Conservation (phyloP, 768 basidiomycete species). For the Flagelloscypha sp. region DNA sequence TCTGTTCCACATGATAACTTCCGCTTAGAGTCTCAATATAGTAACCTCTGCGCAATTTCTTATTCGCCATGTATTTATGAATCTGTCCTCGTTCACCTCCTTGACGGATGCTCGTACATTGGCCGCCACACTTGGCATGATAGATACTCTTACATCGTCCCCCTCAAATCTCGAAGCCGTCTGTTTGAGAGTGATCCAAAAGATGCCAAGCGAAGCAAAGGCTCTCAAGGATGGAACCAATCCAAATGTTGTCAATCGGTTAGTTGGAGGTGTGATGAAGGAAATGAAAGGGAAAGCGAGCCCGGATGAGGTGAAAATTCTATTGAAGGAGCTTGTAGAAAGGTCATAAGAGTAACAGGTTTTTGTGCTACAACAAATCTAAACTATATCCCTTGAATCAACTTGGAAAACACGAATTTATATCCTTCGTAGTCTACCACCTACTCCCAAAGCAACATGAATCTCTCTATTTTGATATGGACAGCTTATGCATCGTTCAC, state of each 20-base stretch:
- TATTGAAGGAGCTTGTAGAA: slow-evolving; percentile 43
- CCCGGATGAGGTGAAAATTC: slow-evolving; percentile 46
- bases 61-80: slow-evolving; percentile 63
- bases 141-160: no score
- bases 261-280: slow-evolving; percentile 85
- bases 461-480: no score
- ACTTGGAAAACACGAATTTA: no score
- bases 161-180: slow-evolving; percentile 45
- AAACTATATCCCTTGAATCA: no score
- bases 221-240: slow-evolving; percentile 65
- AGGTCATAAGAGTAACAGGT: no score
- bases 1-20: slow-evolving; percentile 3
- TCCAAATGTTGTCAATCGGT: slow-evolving; percentile 67
- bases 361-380: no score
- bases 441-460: no score
- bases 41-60: slow-evolving; percentile 75
- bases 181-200: slow-evolving; percentile 56
- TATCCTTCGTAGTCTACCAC: no score
- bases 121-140: no score
- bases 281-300: slow-evolving; percentile 71
- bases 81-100: slow-evolving; percentile 32
- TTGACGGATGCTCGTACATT: slow-evolving; percentile 17
- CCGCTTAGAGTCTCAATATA: slow-evolving; percentile 18
- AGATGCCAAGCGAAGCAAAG: slow-evolving; percentile 57
- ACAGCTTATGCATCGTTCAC: no score